Base-by-base conservation (phyloP, 1,139 yeast genomes). In the Saccharomyces hybrid region DNA sequence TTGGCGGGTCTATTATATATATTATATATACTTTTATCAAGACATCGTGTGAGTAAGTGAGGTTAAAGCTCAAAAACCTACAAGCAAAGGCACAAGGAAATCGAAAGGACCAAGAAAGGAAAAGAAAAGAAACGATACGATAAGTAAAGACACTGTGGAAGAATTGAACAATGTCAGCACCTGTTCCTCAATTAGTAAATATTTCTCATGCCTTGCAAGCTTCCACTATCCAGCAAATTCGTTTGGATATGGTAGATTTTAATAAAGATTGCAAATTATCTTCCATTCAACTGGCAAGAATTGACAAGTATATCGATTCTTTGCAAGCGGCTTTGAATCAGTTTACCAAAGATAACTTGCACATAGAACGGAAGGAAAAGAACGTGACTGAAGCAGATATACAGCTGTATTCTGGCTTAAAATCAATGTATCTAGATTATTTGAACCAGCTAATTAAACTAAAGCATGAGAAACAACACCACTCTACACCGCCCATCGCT, bases 151-250 rank as follows among this genome's bases (percentile, higher is more conserved):
- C 51, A 16, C 47, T 50, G 14, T 28, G n/a, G 25, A 23, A 9
- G 14, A 25, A 47, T 28, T 19, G 9, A 26, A 44, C 14, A 34
- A 60, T 60, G 66, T 57, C 64, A 31, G 48, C 58, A 47, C 62
- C 64, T 11, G 61, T 65, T 41, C 71, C 70, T 26, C 69, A 67
- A 58, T 53, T 60, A 52, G 67, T 68, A 41, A 63, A 68, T 54
- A 65, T 68, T 23, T 57, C 66, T 44, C 68, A 68, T 56, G 68
- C 70, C 8, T 57, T 67, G 53, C 67, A 63, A 46, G 63, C 70
- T 13, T 52, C 60, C 11, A 57, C 62, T 8, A 61, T 68, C 14
- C 64, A 67, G 48, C 60, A 63, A 55, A 65, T 68, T 42, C 61
- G 66, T 13, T 48, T 57, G 19, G 68, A 64, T 51, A 59, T 66